phyloP scores from a whole-genome alignment of 805 yeast genomes.

The Jamesozyma jinghongensis region DNA sequence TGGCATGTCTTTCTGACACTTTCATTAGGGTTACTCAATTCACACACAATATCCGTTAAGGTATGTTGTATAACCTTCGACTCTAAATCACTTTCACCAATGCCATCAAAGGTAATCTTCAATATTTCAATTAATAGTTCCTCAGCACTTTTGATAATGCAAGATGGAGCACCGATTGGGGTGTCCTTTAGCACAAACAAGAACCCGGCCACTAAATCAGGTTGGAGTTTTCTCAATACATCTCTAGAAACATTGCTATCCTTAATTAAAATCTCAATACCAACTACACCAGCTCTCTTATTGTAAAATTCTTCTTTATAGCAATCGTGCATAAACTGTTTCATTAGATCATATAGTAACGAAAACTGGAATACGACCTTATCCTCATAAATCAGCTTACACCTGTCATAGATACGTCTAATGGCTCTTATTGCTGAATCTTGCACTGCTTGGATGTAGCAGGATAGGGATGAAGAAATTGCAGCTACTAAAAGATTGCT shows the following conservation, averaged over 20 bases:
- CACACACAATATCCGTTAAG: constrained; percentile 84
- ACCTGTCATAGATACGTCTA: constrained; percentile 49
- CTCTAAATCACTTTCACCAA: constrained; percentile 48
- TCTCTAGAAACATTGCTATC: constrained; percentile 57
- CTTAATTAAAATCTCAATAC: constrained; percentile 62
- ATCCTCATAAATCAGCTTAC: constrained; percentile 59
- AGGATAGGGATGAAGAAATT: constrained; percentile 70
- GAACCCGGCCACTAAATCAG: constrained; percentile 77
- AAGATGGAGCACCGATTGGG: constrained; percentile 76
- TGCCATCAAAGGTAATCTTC: constrained; percentile 52
- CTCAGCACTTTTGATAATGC: constrained; percentile 65
- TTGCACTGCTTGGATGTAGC: constrained; percentile 60
- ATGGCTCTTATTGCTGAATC: constrained; percentile 63
- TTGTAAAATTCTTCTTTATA: constrained; percentile 80
- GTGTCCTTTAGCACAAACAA: constrained; percentile 87
- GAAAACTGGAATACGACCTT: constrained; percentile 66
- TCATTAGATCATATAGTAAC: constrained; percentile 63
- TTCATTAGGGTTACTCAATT: constrained; percentile 79
- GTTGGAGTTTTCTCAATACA: constrained; percentile 71
- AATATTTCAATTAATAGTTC: constrained; percentile 56
- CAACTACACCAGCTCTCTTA: constrained; percentile 83
- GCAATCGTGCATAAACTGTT: constrained; percentile 82
- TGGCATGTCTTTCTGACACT: constrained; percentile 78
- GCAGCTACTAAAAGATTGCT: constrained; percentile 68
- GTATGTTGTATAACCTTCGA: constrained; percentile 71